A percentile compares a stretch with the other conserved stretches of the same genome.
Evolutionary conservation across 495 filamentous ascomycete species (phyloP).

Genomic region (Aspergillus sclerotioniger): DNA sequence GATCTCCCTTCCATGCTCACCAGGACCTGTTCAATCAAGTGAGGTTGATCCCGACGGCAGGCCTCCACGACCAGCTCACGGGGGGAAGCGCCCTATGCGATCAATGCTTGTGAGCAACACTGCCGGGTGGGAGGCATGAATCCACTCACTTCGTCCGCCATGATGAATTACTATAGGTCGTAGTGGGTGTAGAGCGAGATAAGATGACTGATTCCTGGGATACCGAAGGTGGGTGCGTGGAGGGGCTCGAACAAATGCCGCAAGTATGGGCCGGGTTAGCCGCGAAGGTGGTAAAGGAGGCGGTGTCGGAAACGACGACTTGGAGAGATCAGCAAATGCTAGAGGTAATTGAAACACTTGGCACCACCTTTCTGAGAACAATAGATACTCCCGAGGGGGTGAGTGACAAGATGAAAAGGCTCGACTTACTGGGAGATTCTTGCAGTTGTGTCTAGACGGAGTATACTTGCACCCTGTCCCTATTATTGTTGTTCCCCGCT

Average conservation of each 20-base stretch:
- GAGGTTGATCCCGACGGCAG: slow-evolving; percentile 85
- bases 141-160: slow-evolving; percentile 44
- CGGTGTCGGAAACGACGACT: slow-evolving; percentile 7
- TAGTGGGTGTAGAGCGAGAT: neutral
- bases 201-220: neutral
- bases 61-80: slow-evolving; percentile 88
- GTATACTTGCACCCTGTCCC: slow-evolving; percentile 5
- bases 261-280: slow-evolving; percentile 5
- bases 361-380: neutral
- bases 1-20: slow-evolving; percentile 35
- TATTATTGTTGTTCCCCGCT: slow-evolving; percentile 19
- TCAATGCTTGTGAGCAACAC: slow-evolving; percentile 16
- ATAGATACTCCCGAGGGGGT: neutral
- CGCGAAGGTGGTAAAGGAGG: slow-evolving; percentile 11
- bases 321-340: slow-evolving; percentile 7
- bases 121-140: slow-evolving; percentile 1
- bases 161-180: slow-evolving; percentile 15
- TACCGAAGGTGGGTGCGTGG: neutral
- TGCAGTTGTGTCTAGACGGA: neutral
- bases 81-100: slow-evolving; percentile 73
- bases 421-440: neutral
- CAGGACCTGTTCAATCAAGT: slow-evolving; percentile 68
- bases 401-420: neutral
- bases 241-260: neutral
- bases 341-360: slow-evolving; percentile 4